A percentile compares a stretch with the other conserved stretches of the same genome.
Conservation (phyloP, 2,329 filamentous ascomycete species). For the Metarhizium brunneum region DNA sequence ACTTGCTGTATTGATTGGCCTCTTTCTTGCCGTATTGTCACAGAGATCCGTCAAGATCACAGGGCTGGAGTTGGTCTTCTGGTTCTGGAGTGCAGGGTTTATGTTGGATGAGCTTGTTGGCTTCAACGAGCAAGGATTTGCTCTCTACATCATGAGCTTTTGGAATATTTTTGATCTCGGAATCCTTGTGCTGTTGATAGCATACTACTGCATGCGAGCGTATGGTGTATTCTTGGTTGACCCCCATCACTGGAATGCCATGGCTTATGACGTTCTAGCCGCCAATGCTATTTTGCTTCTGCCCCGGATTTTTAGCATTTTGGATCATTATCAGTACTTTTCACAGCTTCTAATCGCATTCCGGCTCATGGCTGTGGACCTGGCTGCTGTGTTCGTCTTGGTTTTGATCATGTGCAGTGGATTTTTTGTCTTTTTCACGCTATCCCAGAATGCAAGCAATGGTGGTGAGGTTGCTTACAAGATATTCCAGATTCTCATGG, state of each 20-base stretch:
- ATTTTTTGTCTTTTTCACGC: slow-evolving; percentile 89
- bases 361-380: slow-evolving; percentile 83
- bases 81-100: slow-evolving; percentile 96
- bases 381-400: slow-evolving; percentile 74
- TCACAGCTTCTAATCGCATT: slow-evolving; percentile 92
- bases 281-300: slow-evolving; percentile 84
- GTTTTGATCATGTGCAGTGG: slow-evolving; percentile 85
- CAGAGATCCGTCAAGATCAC: slow-evolving; percentile 74
- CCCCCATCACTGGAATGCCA: slow-evolving; percentile 63
- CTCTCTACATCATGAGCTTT: slow-evolving; percentile 93
- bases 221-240: slow-evolving; percentile 81
- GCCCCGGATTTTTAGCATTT: slow-evolving; percentile 81
- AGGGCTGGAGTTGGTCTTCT: slow-evolving; percentile 78
- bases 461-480: slow-evolving; percentile 73
- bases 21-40: slow-evolving; percentile 76
- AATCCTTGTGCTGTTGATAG: slow-evolving; percentile 74
- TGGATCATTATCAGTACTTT: slow-evolving; percentile 95
- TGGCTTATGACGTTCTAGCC: slow-evolving; percentile 90
- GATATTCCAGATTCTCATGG: slow-evolving; percentile 91
- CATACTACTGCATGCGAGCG: slow-evolving; percentile 82
- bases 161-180: slow-evolving; percentile 95
- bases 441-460: slow-evolving; percentile 64
- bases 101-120: slow-evolving; percentile 95
- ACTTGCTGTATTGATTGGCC: slow-evolving; percentile 70
- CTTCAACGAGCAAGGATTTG: slow-evolving; percentile 94